Percentiles rank a stretch among this genome's conserved stretches.
Evolutionary conservation across 129 eudicot species (phyloP).

Genomic region (Chrysanthemum makinoi): DNA sequence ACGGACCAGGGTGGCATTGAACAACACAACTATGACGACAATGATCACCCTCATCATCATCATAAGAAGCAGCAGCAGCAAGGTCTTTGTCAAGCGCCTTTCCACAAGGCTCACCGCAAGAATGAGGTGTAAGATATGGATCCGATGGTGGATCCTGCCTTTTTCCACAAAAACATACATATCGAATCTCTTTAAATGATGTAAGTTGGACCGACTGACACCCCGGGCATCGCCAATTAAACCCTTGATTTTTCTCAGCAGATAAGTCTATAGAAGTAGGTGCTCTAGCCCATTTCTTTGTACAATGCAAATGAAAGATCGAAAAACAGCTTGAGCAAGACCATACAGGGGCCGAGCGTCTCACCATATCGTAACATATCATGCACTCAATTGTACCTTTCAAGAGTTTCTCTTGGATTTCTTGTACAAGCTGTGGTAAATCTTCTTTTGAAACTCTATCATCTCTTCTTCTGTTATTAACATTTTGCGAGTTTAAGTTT

Average conservation of each 20-base stretch:
- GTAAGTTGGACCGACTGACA: constrained; percentile 90
- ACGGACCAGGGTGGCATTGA: constrained; percentile 97
- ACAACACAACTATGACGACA: constrained; percentile 90
- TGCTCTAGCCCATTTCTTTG: constrained; percentile 93
- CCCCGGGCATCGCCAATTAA: constrained; percentile 96
- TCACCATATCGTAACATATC: constrained; percentile 95
- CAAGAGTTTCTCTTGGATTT: constrained; percentile 76
- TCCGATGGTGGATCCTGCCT: constrained; percentile 87
- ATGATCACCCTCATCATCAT: constrained; percentile 40
- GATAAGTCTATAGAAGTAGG: constrained; percentile 77
- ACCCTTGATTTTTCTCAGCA: constrained; percentile 84
- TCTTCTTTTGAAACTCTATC: constrained; percentile 24
- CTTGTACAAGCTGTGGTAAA: constrained; percentile 84
- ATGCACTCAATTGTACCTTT: constrained; percentile 83
- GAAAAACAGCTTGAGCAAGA: constrained; percentile 86
- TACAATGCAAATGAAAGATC: constrained; percentile 75
- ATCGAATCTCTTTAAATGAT: constrained; percentile 70
- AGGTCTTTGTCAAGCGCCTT: constrained; percentile 66
- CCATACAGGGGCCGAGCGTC: constrained; percentile 84
- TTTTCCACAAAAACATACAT: constrained; percentile 84
- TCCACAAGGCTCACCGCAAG: constrained; percentile 96
- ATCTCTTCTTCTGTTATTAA: constrained; percentile 31
- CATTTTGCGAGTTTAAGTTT: no score
- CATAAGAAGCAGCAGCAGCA: constrained; percentile 25
- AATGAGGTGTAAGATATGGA: constrained; percentile 84